These are phyloP conservation scores for Yamadazyma ubonensis DNA, from an alignment of 805 yeast species.

Conservation along the genomic window DNA sequence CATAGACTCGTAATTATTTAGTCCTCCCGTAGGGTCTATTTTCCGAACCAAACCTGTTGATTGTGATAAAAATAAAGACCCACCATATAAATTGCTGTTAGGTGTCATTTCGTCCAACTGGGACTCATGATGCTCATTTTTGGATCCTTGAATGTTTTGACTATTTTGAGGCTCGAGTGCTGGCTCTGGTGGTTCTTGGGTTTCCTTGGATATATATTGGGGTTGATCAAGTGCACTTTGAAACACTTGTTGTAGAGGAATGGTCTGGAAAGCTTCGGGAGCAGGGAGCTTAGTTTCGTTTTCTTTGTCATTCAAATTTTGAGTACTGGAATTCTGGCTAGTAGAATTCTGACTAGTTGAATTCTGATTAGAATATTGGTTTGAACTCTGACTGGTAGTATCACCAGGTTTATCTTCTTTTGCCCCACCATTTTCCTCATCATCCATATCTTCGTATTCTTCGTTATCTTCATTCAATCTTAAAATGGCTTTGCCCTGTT, in stretches of 20 bases:
- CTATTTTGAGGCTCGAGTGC: not conserved
- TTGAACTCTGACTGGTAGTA: too few relatives aligned
- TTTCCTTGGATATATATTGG: not conserved
- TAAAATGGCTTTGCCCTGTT: conserved; percentile 40
- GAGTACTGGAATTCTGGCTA: too few relatives aligned
- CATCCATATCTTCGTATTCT: conserved; percentile 37
- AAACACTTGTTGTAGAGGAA: conserved; percentile 17
- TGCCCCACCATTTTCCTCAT: conserved; percentile 6
- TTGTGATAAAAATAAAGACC: conserved; percentile 42
- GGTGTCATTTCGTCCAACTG: conserved; percentile 8
- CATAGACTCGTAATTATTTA: conserved; percentile 1
- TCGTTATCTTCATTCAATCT: conserved; percentile 40
- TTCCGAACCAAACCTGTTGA: conserved; percentile 43
- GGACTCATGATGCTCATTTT: not conserved
- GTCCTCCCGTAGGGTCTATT: conserved; percentile 21
- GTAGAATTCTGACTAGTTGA: too few relatives aligned
- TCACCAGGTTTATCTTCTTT: conserved; percentile 1
- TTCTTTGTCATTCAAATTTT: not conserved
- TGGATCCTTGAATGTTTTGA: not conserved
- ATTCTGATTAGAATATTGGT: too few relatives aligned
- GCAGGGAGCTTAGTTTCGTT: not conserved
- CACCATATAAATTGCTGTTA: conserved; percentile 38
- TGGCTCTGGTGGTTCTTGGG: conserved; percentile 1
- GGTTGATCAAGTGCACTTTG: conserved; percentile 17
- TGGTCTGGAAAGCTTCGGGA: conserved; percentile 3